Conservation (phyloP, 345 rosid genomes). For the Leavenworthia alabamica region DNA sequence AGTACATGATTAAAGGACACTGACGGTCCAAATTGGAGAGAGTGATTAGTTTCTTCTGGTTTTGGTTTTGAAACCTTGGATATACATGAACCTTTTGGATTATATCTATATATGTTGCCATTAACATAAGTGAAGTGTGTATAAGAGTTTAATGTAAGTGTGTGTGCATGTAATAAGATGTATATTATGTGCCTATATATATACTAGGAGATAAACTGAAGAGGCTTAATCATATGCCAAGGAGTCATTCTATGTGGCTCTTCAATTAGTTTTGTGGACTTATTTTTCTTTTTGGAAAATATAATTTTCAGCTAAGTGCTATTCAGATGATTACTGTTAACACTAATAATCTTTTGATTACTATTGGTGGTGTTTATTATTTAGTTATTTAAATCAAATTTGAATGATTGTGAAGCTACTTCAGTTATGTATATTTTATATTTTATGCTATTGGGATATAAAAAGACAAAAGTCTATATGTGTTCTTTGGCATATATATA, state of each 20-base stretch:
- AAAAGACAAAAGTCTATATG: conserved; percentile 20
- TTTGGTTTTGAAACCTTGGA: conserved; percentile 23
- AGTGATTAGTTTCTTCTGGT: conserved; percentile 27
- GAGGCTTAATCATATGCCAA: conserved; percentile 20
- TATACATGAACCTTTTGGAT: conserved; percentile 25
- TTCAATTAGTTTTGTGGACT: conserved; percentile 23
- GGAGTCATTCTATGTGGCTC: conserved; percentile 33
- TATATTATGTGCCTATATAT: conserved; percentile 15
- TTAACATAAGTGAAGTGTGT: conserved; percentile 8
- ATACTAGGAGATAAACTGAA: background rate
- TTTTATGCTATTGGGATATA: conserved; percentile 14
- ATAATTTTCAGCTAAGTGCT: conserved; percentile 16
- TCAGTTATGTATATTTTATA: conserved; percentile 13
- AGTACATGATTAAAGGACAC: conserved; percentile 56
- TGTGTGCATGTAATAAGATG: conserved; percentile 19
- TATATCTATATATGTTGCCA: conserved; percentile 26
- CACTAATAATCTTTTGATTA: conserved; percentile 24
- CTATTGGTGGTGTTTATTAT: conserved; percentile 22
- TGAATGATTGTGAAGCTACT: conserved; percentile 22
- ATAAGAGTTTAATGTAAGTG: conserved; percentile 9
- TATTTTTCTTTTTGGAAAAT: background rate
- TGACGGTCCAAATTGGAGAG: conserved; percentile 65
- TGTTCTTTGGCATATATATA: conserved; percentile 7
- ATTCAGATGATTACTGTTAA: conserved; percentile 25
- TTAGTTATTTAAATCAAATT: conserved; percentile 5